Evolutionary conservation across 441 rosid species (phyloP).

Genomic region (Breynia disticha): DNA sequence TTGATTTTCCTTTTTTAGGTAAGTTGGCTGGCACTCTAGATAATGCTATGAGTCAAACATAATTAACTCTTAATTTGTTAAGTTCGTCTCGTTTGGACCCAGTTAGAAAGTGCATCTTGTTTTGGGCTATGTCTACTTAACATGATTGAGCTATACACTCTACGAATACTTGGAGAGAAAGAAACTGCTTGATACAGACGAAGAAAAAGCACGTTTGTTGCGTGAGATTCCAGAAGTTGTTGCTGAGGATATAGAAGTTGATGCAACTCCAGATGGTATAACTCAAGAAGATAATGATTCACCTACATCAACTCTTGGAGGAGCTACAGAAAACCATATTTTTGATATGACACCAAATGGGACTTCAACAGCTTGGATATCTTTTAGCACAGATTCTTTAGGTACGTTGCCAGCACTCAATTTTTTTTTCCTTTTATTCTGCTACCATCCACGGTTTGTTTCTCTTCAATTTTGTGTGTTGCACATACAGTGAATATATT

Average conservation of each 20-base stretch:
- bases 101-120: background rate
- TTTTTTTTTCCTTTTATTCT: conserved; percentile 12
- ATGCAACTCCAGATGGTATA: conserved; percentile 23
- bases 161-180: conserved; percentile 66
- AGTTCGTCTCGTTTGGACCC: background rate
- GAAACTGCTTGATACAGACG: conserved; percentile 53
- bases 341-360: conserved; percentile 20
- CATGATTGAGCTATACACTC: conserved; percentile 38
- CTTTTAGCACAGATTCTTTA: conserved; percentile 21
- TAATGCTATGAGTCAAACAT: no score
- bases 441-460: background rate
- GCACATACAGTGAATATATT: background rate
- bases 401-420: conserved; percentile 22
- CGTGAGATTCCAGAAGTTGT: conserved; percentile 53
- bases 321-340: conserved; percentile 20
- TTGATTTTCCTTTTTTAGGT: no score
- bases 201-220: conserved; percentile 56
- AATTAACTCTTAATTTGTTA: no score
- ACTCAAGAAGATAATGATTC: conserved; percentile 28
- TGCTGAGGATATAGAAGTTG: conserved; percentile 46
- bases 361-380: conserved; percentile 20
- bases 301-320: conserved; percentile 19
- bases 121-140: conserved; percentile 38
- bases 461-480: background rate
- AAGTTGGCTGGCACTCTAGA: no score